Percentiles rank a stretch among this genome's conserved stretches.
These are phyloP conservation scores for Saturnispora galanensis DNA, from an alignment of 805 yeast species.

Conservation along the genomic window DNA sequence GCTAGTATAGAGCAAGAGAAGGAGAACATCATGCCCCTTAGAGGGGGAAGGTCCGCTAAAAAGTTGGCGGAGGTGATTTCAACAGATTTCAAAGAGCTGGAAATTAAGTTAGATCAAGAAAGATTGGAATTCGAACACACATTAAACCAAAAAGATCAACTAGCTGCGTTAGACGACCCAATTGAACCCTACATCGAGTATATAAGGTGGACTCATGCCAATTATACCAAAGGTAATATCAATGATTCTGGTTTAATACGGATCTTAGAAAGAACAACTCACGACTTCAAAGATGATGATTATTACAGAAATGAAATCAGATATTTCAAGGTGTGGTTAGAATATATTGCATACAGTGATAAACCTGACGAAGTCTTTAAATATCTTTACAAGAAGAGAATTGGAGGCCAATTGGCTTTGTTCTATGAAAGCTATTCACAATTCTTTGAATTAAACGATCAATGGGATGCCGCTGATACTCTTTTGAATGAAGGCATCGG, in stretches of 20 bases:
- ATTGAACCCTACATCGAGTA: constrained; percentile 66
- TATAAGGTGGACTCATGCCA: constrained; percentile 58
- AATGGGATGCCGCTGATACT: constrained; percentile 44
- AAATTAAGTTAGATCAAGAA: constrained; percentile 20
- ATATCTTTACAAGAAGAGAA: constrained; percentile 59
- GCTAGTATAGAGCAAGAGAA: constrained; percentile 48
- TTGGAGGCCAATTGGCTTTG: constrained; percentile 57
- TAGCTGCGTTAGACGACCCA: constrained; percentile 75
- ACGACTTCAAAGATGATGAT: constrained; percentile 49
- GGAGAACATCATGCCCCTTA: constrained; percentile 63
- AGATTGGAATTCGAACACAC: constrained; percentile 39
- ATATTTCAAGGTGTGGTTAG: constrained; percentile 72
- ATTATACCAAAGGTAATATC: constrained; percentile 50
- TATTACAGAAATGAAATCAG: constrained; percentile 78
- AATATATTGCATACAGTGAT: constrained; percentile 58
- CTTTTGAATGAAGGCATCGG: constrained; percentile 52
- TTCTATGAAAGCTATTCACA: constrained; percentile 76
- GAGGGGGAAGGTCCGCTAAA: constrained; percentile 59
- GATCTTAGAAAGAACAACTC: constrained; percentile 63
- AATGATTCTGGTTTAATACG: constrained; percentile 56
- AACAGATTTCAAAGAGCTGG: constrained; percentile 15
- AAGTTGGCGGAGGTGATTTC: constrained; percentile 40
- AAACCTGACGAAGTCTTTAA: constrained; percentile 62
- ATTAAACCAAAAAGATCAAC: constrained; percentile 27
- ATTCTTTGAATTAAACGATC: constrained; percentile 42